Conservation (phyloP, 495 filamentous ascomycete species). For the Penicillium robsamsonii region DNA sequence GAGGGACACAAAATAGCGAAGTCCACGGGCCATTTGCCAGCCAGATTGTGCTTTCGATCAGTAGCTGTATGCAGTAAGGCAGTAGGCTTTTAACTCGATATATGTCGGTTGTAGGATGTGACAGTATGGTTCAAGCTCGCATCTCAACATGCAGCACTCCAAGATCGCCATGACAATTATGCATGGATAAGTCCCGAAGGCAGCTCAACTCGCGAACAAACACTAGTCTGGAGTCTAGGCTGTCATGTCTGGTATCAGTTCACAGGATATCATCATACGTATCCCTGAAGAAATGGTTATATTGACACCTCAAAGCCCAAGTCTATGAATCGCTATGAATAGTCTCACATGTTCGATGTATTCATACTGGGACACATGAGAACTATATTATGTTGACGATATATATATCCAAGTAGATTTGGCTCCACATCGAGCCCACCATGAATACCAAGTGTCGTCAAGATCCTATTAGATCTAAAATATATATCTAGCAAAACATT, state of each 20-base stretch:
- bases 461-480: background rate
- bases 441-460: background rate
- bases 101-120: background rate
- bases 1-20: constrained; percentile 35
- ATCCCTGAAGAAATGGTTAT: background rate
- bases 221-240: background rate
- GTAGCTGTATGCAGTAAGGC: background rate
- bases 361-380: background rate
- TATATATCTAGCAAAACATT: no score
- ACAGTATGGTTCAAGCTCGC: background rate
- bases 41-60: constrained; percentile 5
- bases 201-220: background rate
- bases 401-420: background rate
- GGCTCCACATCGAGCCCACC: background rate
- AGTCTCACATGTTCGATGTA: background rate
- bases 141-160: background rate
- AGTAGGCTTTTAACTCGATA: background rate
- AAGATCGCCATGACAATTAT: background rate
- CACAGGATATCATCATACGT: background rate
- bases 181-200: background rate
- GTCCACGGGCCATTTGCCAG: constrained; percentile 31
- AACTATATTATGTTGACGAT: background rate
- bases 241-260: background rate
- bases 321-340: background rate
- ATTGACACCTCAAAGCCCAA: background rate